A percentile compares a stretch with the other conserved stretches of the same genome.
phyloP scores from a whole-genome alignment of 495 filamentous ascomycete genomes.

The Rusavskia elegans region DNA sequence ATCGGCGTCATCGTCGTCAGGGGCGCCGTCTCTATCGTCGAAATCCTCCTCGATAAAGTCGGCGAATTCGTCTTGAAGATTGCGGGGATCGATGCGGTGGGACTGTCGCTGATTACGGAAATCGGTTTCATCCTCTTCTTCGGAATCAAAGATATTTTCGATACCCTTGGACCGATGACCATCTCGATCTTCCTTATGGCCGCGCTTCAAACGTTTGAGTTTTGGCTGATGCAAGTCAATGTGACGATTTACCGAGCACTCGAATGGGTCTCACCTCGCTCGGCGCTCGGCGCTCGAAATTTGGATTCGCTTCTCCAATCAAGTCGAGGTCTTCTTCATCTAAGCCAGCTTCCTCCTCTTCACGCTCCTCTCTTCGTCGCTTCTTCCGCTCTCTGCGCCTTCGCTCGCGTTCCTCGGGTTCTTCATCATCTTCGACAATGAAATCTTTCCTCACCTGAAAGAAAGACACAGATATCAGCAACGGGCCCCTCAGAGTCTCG shows the following conservation, averaged over 20 bases:
- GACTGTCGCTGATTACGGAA: constrained; percentile 27
- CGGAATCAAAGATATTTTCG: constrained; percentile 76
- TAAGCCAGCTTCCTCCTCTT: constrained; percentile 74
- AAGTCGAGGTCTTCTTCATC: constrained; percentile 96
- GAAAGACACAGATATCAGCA: neutral
- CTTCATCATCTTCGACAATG: constrained; percentile 88
- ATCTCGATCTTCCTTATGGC: constrained; percentile 57
- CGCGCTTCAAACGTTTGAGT: constrained; percentile 90
- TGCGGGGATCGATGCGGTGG: constrained; percentile 28
- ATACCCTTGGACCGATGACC: constrained; percentile 50
- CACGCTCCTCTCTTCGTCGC: constrained; percentile 51
- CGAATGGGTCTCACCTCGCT: constrained; percentile 37
- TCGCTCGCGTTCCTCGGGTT: constrained; percentile 47
- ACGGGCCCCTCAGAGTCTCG: neutral
- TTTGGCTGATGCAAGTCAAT: constrained; percentile 43
- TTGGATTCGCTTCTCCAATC: constrained; percentile 63
- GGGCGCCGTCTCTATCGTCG: constrained; percentile 73
- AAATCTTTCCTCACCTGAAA: constrained; percentile 77
- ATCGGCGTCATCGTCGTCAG: constrained; percentile 71
- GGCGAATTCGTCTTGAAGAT: constrained; percentile 72
- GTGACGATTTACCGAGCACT: neutral
- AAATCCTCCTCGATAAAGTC: constrained; percentile 97
- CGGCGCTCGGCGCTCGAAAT: constrained; percentile 45
- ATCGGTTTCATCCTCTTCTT: constrained; percentile 74
- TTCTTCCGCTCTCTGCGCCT: constrained; percentile 52